Evolutionary conservation across 1,139 yeast genomes (phyloP).

Genomic region (Hyphopichia wangnamkhiaoensis): DNA sequence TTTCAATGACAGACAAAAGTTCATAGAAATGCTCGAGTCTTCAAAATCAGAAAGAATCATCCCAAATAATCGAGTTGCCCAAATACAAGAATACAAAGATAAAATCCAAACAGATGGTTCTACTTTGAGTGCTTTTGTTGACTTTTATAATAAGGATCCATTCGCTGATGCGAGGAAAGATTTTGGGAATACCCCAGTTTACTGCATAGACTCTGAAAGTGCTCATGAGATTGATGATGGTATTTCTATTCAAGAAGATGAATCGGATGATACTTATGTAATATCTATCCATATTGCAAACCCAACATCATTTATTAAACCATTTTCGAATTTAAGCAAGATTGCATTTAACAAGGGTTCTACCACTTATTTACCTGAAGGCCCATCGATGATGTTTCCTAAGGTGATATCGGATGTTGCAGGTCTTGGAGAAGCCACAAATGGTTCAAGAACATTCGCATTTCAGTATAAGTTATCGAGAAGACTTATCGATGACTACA

Average conservation of each 20-base stretch:
- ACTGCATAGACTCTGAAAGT: constrained; percentile 77
- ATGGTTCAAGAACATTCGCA: constrained; percentile 41
- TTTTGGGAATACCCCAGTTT: constrained; percentile 54
- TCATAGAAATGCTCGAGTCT: not conserved
- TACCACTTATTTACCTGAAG: constrained; percentile 77
- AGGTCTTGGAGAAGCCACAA: constrained; percentile 56
- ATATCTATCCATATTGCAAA: constrained; percentile 84
- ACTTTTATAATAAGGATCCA: constrained; percentile 38
- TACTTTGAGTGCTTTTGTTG: too few relatives aligned
- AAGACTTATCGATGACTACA: constrained; percentile 24
- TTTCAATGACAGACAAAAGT: constrained; percentile 1
- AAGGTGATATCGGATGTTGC: constrained; percentile 48
- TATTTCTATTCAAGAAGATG: constrained; percentile 53
- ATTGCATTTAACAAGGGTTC: constrained; percentile 63
- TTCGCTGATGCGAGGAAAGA: constrained; percentile 30
- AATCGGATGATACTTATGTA: constrained; percentile 29
- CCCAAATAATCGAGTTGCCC: not conserved
- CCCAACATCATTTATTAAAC: constrained; percentile 66
- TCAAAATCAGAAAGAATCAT: not conserved
- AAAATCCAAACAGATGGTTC: too few relatives aligned
- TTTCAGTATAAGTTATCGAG: constrained; percentile 31
- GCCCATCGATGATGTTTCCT: constrained; percentile 71
- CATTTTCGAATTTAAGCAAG: constrained; percentile 50
- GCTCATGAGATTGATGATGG: constrained; percentile 98
- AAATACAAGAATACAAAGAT: too few relatives aligned